Evolutionary conservation across 345 rosid species (phyloP).

Genomic region (Eucalyptus albens): DNA sequence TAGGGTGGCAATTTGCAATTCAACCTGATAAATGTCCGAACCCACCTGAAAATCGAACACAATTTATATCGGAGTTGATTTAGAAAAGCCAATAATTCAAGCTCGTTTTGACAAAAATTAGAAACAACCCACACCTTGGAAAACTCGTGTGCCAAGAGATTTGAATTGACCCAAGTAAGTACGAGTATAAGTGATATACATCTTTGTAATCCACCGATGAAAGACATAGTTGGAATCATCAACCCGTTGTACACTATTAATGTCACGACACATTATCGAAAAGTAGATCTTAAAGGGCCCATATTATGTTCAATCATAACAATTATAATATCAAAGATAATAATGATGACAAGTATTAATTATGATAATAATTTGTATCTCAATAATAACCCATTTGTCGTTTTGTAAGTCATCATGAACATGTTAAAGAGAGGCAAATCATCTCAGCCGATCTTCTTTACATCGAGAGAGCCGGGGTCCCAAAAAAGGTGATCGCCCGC

Average conservation of each 20-base stretch:
- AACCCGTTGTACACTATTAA: neutral
- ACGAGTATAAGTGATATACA: accelerated
- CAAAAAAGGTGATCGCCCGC: neutral
- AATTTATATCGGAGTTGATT: neutral
- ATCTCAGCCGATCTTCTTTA: neutral
- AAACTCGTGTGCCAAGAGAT: neutral
- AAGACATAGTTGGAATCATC: accelerated
- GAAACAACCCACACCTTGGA: neutral
- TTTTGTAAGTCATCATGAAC: neutral
- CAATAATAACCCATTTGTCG: neutral
- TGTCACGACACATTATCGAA: neutral
- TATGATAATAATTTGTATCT: neutral
- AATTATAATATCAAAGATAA: neutral
- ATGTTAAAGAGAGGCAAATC: neutral
- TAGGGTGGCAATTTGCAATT: neutral
- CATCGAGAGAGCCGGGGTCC: neutral
- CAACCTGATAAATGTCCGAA: accelerated
- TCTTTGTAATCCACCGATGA: accelerated
- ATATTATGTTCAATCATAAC: neutral
- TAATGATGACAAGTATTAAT: neutral
- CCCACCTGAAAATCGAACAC: neutral
- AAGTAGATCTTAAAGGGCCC: neutral
- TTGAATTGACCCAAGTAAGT: neutral
- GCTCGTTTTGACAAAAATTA: accelerated
- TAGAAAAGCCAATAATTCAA: neutral